Evolutionary conservation across 345 rosid genomes (phyloP).

Genomic region (Rubroshorea leprosula): DNA sequence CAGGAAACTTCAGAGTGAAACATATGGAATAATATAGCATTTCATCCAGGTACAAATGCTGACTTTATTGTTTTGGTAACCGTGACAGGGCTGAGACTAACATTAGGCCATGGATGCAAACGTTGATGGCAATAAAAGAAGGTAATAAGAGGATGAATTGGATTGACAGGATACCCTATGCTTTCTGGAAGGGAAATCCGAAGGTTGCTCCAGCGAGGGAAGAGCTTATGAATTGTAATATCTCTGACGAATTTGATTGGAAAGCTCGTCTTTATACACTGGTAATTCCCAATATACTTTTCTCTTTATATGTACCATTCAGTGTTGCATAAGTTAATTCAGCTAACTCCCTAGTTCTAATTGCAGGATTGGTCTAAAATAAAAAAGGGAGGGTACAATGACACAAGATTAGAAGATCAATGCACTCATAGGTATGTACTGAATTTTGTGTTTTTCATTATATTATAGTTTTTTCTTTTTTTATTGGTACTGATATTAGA

Average conservation of each 20-base stretch:
- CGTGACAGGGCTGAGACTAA: slow-evolving; percentile 43
- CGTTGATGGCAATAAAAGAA: slow-evolving; percentile 33
- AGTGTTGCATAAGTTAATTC: not conserved
- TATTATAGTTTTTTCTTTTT: not conserved
- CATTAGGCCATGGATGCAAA: slow-evolving; percentile 40
- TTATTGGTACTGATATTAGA: too few relatives aligned
- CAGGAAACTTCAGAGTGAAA: too few relatives aligned
- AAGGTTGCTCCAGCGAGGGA: slow-evolving; percentile 24
- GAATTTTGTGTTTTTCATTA: not conserved
- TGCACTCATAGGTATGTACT: slow-evolving; percentile 45
- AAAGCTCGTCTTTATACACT: slow-evolving; percentile 30
- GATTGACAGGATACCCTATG: slow-evolving; percentile 25
- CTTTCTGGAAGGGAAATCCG: slow-evolving; percentile 30
- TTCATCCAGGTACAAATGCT: too few relatives aligned
- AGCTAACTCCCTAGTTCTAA: not conserved
- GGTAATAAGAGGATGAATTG: slow-evolving; percentile 35
- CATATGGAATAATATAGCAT: too few relatives aligned
- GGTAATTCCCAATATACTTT: slow-evolving; percentile 10
- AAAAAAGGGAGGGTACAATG: slow-evolving; percentile 31
- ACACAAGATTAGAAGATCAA: slow-evolving; percentile 46
- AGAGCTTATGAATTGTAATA: slow-evolving; percentile 40
- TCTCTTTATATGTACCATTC: not conserved
- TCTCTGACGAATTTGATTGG: slow-evolving; percentile 27
- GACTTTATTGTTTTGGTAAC: not conserved
- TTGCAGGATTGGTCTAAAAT: slow-evolving; percentile 43